Evolutionary conservation across 176 grass and related monocot genomes (phyloP).

Genomic region (Thalia dealbata): DNA sequence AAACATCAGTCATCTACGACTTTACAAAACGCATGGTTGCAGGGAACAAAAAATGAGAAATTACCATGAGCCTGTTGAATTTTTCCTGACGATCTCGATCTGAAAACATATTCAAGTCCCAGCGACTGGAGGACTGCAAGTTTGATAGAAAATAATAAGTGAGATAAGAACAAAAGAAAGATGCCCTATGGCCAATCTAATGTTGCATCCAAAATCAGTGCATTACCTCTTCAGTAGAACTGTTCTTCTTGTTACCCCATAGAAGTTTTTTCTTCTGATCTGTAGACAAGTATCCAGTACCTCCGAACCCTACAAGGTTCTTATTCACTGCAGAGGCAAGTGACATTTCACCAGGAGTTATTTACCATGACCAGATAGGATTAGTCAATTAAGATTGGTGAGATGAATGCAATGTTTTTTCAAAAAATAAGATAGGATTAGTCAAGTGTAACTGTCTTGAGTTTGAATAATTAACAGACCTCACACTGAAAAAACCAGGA

Average conservation of each 20-base stretch:
- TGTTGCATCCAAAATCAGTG: not conserved
- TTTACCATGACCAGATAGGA: not conserved
- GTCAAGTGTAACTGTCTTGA: too few relatives aligned
- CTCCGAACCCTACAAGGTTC: conserved; percentile 57
- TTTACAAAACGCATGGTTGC: not conserved
- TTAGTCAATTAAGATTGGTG: not conserved
- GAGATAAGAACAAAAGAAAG: not conserved
- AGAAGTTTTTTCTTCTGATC: conserved; percentile 96
- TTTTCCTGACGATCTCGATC: conserved; percentile 91
- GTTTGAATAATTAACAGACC: too few relatives aligned
- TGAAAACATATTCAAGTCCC: conserved; percentile 71
- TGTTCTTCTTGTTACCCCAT: conserved; percentile 88
- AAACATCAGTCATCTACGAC: not conserved
- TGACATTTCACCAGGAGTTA: not conserved
- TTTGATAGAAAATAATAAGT: conserved; percentile 9
- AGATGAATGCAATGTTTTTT: too few relatives aligned
- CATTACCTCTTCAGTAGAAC: conserved; percentile 54
- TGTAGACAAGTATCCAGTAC: conserved; percentile 41
- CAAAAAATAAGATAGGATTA: too few relatives aligned
- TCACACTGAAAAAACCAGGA: not conserved
- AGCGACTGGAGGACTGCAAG: conserved; percentile 51
- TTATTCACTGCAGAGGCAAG: conserved; percentile 42
- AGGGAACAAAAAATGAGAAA: conserved; percentile 2
- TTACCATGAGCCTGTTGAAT: conserved; percentile 99
- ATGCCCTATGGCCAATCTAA: not conserved